Base-by-base conservation (phyloP, 768 basidiomycete species). In the Strobilomyces dryophilus region DNA sequence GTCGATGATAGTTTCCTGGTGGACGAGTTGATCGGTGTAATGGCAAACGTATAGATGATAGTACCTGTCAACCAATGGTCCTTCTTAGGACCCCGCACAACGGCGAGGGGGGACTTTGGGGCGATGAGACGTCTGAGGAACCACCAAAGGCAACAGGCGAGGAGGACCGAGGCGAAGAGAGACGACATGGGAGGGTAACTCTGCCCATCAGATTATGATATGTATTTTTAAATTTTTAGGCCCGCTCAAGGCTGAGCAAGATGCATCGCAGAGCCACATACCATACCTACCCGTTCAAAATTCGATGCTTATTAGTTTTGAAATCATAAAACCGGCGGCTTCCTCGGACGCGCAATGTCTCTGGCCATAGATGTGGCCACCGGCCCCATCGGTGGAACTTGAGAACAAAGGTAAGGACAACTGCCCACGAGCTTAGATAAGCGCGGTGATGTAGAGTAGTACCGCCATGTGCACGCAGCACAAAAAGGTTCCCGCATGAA, bases 31-130 rank as follows among this genome's bases (percentile, higher is more conserved):
- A 34, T 46, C 20, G n/a, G 39, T 18, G 12, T 20, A 17, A 21
- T 7, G 29, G 8, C 21, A 14, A 12, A 7, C 15, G 24, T 1
- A 1, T 18, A 26, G 17, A 15, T 47, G 34, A n/a, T n/a, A n/a
- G 24, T 47, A 64, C 72, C 72, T 47, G 66, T 69, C 17, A 74
- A 40, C 73, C 73, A 73, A 26, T 67, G 64, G 15, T 74, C 72
- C 42, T 55, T 70, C 10, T 29, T n/a, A 15, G 73, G 72, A 1
- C 72, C 73, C 0, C 50, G 59, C 18, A 73, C 57, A 45, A 29
- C 17, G 7, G 59, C 56, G 31, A 72, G 59, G 35, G 60, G 59
- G 17, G 57, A 56, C 15, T 26, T 46, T 15, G n/a, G 47, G 1
- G 55, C 27, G 3, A 45, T 21, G 29, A 65, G 10, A 6, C 43